Evolutionary conservation across 148 eudicot species (phyloP).

Genomic region (Rhododendron simsii): DNA sequence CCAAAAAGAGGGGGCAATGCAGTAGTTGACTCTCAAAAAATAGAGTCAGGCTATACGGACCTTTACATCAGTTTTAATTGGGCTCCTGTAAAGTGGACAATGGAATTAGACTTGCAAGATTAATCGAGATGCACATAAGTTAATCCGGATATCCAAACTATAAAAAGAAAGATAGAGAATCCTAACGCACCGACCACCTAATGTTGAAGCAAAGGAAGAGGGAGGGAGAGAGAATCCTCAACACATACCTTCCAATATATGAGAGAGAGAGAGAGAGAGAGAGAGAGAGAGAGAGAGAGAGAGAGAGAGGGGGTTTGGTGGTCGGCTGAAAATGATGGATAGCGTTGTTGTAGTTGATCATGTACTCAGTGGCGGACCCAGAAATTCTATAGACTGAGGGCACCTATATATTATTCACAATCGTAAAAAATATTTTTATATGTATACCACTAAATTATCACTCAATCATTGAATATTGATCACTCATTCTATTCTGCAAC

Average conservation of each 20-base stretch:
- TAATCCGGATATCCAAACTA: too few relatives aligned
- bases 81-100: too few relatives aligned
- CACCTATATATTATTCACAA: too few relatives aligned
- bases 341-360: background rate
- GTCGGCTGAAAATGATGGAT: conserved; percentile 6
- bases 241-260: background rate
- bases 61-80: background rate
- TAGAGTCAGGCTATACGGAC: too few relatives aligned
- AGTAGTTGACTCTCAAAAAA: background rate
- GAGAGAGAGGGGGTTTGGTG: background rate
- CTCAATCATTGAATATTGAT: too few relatives aligned
- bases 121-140: background rate
- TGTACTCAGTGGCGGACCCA: too few relatives aligned
- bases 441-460: too few relatives aligned
- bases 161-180: background rate
- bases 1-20: background rate
- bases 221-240: background rate
- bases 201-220: background rate
- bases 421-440: too few relatives aligned
- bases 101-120: rapidly evolving
- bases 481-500: too few relatives aligned
- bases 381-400: too few relatives aligned
- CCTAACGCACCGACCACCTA: background rate
- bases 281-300: background rate
- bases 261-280: background rate